Evolutionary conservation across 495 filamentous ascomycete genomes (phyloP), one percentile per base, ranked within the genome.

Genomic region (Hypoxylon crocopeplum): DNA sequence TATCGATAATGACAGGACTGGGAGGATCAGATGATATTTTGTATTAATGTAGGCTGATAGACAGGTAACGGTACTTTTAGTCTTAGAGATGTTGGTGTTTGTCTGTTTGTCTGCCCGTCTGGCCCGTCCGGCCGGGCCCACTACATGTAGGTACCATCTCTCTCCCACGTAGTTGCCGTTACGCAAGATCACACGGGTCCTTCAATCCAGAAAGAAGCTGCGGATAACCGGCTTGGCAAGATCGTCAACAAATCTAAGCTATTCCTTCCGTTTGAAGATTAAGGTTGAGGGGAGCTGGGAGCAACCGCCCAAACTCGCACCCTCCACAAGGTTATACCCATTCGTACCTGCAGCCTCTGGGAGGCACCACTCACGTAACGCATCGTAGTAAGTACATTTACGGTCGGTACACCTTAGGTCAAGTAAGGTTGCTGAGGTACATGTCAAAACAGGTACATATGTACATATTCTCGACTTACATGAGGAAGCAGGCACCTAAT

Each of bases 221-320:
- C 49, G 25, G 13, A 56, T 50, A 59, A 36, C 61, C 61, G 61
- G 13, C 61, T 64, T 54, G 60, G 60, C 60, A 58, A 58, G 41
- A 58, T 32, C 29, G 15, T 49, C 48, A 11, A 57, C 59, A 48
- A 56, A 56, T 57, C 48, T 37, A 39, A 30, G 12, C 29, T 47
- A 13, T 19, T 5, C 8, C 38, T 36, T 58, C 41, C 44, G 36
- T 49, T 53, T 58, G 48, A 48, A 19, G 48, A 57, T 58, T 64
- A 54, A 54, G 33, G 60, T 64, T 64, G 37, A 30, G 17, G 44
- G 2, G 16, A 30, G 22, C 24, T 39, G 19, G 32, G 39, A 44
- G 59, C 59, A 56, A 52, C 25, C 30, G 36, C 22, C 58, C 36
- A 53, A 39, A 33, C 39, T 39, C 34, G 48, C 33, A 30, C 33